Evolutionary conservation across 2,329 filamentous ascomycete species (phyloP), one percentile per base, ranked within the genome.

Genomic region (Aspergillaceae sp.): DNA sequence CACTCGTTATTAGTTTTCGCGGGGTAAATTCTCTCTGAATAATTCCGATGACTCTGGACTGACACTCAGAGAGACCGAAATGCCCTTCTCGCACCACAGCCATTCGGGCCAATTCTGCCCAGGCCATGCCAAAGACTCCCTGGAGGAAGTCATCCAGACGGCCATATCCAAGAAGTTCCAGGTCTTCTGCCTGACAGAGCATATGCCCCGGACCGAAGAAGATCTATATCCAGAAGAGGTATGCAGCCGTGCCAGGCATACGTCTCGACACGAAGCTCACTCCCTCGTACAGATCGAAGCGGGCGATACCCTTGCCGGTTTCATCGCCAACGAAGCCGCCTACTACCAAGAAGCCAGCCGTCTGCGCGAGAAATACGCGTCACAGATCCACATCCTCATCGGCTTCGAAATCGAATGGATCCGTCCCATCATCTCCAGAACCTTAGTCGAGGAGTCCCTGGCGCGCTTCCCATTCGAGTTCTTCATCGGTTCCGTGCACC

Each of bases 81-180:
- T 97, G 92, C 90, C 91, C 1, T 95, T 94, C 72, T 94, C 92
- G 4, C 94, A 97, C 74, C 92, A 98, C 69, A 94, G 88, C 62
- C 92, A 98, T 71, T 97, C 92, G 34, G 92, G 92, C 52, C 87
- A 98, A 66, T 98, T 98, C 74, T 98, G 92, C 72, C 83, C 83
- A 7, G 81, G 84, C 56, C 92, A 98, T 72, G 92, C 92, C 43
- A 82, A 84, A 62, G 82, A 94, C 64, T 77, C 81, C 19, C 78
- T 98, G 7, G 91, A 97, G 66, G 83, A 88, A 54, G 80, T 97
- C 42, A 74, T 97, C 56, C 78, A 83, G 60, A 78, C 82, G 8
- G 91, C 91, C 53, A 87, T 97, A 55, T 68, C 75, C 41, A 76
- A 84, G 50, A 83, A 85, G 38, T 92, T 94, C 77, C 80, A 82